phyloP scores from a whole-genome alignment of 2,329 filamentous ascomycete genomes.

The Aspergillus novoparasiticus region DNA sequence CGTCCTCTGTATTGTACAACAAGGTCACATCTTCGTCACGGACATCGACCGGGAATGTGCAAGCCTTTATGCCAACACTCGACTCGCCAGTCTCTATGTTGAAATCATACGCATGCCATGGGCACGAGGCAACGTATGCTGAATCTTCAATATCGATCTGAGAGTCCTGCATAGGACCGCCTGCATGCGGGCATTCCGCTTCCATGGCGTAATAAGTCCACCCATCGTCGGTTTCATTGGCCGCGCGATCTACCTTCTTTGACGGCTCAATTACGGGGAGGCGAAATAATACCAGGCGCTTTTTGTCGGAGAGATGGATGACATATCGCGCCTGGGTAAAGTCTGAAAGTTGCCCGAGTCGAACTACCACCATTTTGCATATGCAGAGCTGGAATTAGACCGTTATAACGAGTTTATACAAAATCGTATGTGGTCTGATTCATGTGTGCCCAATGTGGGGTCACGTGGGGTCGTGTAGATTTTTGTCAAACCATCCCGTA shows the following conservation, averaged over 20 bases:
- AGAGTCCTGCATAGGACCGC: constrained; percentile 50
- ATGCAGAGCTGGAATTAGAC: background rate
- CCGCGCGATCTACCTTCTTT: constrained; percentile 21
- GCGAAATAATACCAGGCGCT: constrained; percentile 51
- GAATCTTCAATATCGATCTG: constrained; percentile 53
- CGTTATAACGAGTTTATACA: background rate
- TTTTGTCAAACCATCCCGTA: background rate
- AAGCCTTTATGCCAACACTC: constrained; percentile 51
- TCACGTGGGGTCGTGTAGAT: background rate
- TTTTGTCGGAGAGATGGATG: constrained; percentile 46
- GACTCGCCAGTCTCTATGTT: constrained; percentile 54
- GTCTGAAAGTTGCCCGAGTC: constrained; percentile 33
- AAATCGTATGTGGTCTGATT: background rate
- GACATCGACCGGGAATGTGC: constrained; percentile 48
- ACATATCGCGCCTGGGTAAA: constrained; percentile 47
- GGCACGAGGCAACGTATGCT: constrained; percentile 50
- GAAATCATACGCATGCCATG: constrained; percentile 55
- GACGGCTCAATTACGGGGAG: constrained; percentile 44
- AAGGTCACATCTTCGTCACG: constrained; percentile 39
- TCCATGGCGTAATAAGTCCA: constrained; percentile 54
- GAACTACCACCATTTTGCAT: constrained; percentile 23
- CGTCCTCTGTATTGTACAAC: constrained; percentile 30
- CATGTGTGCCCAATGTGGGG: background rate
- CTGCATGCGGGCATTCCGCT: constrained; percentile 51
- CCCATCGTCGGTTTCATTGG: constrained; percentile 39